Base-by-base conservation (phyloP, 2,329 filamentous ascomycete species). In the Alternaria metachromatica region DNA sequence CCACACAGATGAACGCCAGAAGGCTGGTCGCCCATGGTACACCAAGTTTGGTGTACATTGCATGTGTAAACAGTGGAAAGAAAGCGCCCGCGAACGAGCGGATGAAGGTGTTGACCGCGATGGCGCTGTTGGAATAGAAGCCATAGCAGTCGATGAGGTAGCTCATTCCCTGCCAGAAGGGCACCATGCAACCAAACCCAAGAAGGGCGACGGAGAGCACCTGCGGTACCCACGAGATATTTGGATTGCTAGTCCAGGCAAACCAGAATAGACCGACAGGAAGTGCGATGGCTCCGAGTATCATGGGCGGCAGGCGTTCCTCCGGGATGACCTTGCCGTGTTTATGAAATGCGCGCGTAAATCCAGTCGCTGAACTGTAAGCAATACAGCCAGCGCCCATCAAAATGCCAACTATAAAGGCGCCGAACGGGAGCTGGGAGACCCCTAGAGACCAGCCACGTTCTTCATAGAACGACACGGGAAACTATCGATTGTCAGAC, bases 151-250 rank as follows among this genome's bases (percentile, higher is more conserved):
- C 92, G 63, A 95, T 90, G 10, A 95, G 86, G 77, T 94, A 95
- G 82, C 93, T 94, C 67, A 96, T 85, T 68, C 92, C 91, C 37
- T 96, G 87, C 85, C 95, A 95, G 76, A 96, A 94, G 25, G 90
- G 90, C 81, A 94, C 80, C 75, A 88, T 90, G 73, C 95, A 89
- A 12, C 92, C 92, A 53, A 94, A 90, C 6, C 92, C 92, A 48
- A 88, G 84, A 45, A 89, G 87, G 1, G 84, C 83, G 2, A 86
- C 81, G 0, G 87, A 87, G 25, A 89, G 82, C 41, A 86, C 82
- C 1, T 88, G 86, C 0, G 82, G 85, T 49, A 88, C 83, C 87
- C 87, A 89, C 48, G 80, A 82, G 20, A 87, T 83, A 7, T 82
- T 58, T 1, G 76, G 76, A 2, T 80, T 72, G 4, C 86, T 84